Percentiles rank a stretch among this genome's conserved stretches.
Evolutionary conservation across 2,329 filamentous ascomycete genomes (phyloP).

Genomic region (Fusarium napiforme): DNA sequence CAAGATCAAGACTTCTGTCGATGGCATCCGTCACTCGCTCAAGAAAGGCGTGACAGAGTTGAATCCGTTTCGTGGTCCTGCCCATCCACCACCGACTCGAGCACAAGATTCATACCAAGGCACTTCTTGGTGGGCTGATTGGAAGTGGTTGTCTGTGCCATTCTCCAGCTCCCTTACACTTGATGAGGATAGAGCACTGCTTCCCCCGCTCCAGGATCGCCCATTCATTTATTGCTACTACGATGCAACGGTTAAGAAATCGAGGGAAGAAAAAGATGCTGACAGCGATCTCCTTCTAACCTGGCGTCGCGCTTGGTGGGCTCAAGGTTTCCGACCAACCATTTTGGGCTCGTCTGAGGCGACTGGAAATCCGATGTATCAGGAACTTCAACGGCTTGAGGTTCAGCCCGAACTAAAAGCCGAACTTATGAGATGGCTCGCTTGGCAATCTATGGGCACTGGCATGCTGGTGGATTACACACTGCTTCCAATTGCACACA

Average conservation of each 20-base stretch:
- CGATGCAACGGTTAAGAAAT: constrained; percentile 72
- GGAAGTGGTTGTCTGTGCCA: constrained; percentile 85
- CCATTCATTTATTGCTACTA: constrained; percentile 92
- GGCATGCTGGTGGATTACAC: constrained; percentile 83
- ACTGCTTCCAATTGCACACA: constrained; percentile 84
- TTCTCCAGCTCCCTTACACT: constrained; percentile 85
- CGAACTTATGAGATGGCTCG: constrained; percentile 86
- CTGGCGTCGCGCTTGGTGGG: constrained; percentile 96
- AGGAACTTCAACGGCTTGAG: constrained; percentile 72
- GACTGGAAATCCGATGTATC: constrained; percentile 82
- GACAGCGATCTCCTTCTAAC: constrained; percentile 83
- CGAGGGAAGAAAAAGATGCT: constrained; percentile 72
- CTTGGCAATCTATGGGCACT: constrained; percentile 90
- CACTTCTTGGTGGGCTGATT: constrained; percentile 87
- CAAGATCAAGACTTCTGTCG: constrained; percentile 62
- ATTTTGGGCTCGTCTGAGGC: constrained; percentile 84
- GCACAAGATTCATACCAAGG: constrained; percentile 82
- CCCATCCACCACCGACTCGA: constrained; percentile 78
- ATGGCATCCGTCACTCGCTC: constrained; percentile 54
- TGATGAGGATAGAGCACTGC: constrained; percentile 83
- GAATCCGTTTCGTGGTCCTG: constrained; percentile 75
- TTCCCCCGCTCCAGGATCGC: constrained; percentile 78
- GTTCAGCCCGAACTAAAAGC: constrained; percentile 70
- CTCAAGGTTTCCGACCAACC: constrained; percentile 87
- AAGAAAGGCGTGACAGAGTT: constrained; percentile 58